Base-by-base conservation (phyloP, 1,139 yeast genomes). In the Candida mesenterica region DNA sequence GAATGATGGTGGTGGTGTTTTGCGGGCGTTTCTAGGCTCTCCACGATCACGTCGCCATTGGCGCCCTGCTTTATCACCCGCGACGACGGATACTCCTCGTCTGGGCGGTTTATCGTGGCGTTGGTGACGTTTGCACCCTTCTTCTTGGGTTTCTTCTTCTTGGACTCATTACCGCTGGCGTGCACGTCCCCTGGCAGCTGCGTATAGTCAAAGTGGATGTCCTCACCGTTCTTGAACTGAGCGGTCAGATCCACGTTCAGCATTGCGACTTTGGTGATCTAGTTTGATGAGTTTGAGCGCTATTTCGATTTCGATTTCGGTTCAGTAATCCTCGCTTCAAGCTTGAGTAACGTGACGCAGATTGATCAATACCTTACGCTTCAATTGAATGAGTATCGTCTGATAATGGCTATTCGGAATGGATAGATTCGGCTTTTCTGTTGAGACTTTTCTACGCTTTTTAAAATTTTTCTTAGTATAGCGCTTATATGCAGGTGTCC, bases 21-120 rank as follows among this genome's bases (percentile, higher is more conserved):
- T n/a, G 28, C 36, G 31, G 42, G 42, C 23, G 41, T 40, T 33
- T 68, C 68, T 44, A 77, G 50, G 43, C 77, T 65, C 45, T 77
- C 74, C 38, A 85, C 85, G 42, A 83, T 72, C 18, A 84, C 85
- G 49, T 82, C 85, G 3, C 92, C 94, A 53, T 82, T 80, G 3
- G 84, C 73, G 1, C 78, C 83, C 53, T 81, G 83, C 50, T 80
- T 82, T 44, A 84, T 79, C 2, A 84, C 81, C 40, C 94, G 57
- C 2, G 88, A 80, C 4, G 77, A 70, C 1, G 94, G 94, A 53
- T 84, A 84, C 12, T 80, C 87, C 12, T 71, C 74, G 12, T 74
- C 71, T 3, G 82, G 79, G 42, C 78, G 68, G 53, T 73, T 75
- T 33, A 79, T 49, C 31, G 75, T 70, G 9, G 77, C 80, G 36